Evolutionary conservation across 805 yeast genomes (phyloP).

Genomic region (Cyberlindnera amylophila): DNA sequence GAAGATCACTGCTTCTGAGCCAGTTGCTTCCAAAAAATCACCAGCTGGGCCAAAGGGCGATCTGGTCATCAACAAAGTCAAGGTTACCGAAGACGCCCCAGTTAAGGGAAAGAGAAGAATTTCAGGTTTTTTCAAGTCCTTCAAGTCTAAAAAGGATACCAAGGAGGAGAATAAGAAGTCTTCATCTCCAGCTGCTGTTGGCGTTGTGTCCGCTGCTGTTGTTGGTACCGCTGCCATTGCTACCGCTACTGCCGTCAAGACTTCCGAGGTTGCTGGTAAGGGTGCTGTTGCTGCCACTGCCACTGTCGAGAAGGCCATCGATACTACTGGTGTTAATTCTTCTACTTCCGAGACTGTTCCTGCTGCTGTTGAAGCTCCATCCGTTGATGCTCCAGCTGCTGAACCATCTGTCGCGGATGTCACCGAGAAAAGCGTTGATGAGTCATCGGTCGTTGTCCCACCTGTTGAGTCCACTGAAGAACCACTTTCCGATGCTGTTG

Average conservation of each 20-base stretch:
- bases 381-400: background rate
- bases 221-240: slow-evolving; percentile 15
- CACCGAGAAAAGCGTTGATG: background rate
- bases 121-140: slow-evolving; percentile 17
- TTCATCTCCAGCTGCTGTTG: slow-evolving; percentile 2
- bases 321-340: background rate
- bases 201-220: slow-evolving; percentile 11
- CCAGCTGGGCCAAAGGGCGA: background rate
- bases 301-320: slow-evolving; percentile 5
- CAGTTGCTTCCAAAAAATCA: background rate
- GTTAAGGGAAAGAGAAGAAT: slow-evolving; percentile 18
- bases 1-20: slow-evolving; percentile 1
- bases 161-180: background rate
- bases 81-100: slow-evolving; percentile 1
- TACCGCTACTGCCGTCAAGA: slow-evolving; percentile 6
- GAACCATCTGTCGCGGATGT: slow-evolving; percentile 1
- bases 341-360: slow-evolving; percentile 4
- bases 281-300: slow-evolving; percentile 8
- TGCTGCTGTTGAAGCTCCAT: slow-evolving; percentile 1
- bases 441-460: slow-evolving; percentile 1
- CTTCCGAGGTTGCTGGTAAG: slow-evolving; percentile 6
- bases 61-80: background rate
- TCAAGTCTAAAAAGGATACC: slow-evolving; percentile 13
- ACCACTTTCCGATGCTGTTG: background rate
- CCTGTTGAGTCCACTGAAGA: slow-evolving; percentile 4